These are phyloP conservation scores for Tulasnella sp. DNA, from an alignment of 768 basidiomycete genomes.

Conservation along the genomic window DNA sequence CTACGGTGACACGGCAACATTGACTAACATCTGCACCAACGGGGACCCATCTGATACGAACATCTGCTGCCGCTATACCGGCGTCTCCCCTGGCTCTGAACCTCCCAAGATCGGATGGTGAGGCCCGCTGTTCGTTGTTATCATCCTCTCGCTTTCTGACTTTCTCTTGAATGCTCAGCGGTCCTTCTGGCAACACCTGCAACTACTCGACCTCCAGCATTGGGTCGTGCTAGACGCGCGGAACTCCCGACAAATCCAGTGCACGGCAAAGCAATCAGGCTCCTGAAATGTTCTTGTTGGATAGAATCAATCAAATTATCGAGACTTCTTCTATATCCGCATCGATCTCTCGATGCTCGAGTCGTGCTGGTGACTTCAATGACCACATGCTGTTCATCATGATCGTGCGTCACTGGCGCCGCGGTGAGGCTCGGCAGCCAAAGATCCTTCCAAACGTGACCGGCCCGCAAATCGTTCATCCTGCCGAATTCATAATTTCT, in stretches of 20 bases:
- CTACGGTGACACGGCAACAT: conserved; percentile 24
- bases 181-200: conserved; percentile 4
- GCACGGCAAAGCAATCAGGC: background rate
- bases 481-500: background rate
- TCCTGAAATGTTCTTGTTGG: background rate
- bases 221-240: background rate
- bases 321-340: too few species aligned
- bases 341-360: background rate
- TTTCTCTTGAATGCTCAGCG: background rate
- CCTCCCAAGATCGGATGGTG: conserved; percentile 3
- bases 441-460: background rate
- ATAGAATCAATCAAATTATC: background rate
- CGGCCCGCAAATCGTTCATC: background rate
- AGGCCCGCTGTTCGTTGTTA: background rate
- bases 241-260: background rate
- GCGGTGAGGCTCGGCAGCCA: background rate
- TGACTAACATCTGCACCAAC: conserved; percentile 27
- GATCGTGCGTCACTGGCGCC: too few species aligned
- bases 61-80: conserved; percentile 6
- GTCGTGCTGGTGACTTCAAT: background rate
- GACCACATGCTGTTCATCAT: background rate
- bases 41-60: conserved; percentile 20
- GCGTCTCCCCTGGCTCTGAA: background rate
- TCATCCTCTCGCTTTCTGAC: background rate
- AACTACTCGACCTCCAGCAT: conserved; percentile 13